These are phyloP conservation scores for Xylaria flabelliformis DNA, from an alignment of 495 filamentous ascomycete genomes.

Conservation along the genomic window DNA sequence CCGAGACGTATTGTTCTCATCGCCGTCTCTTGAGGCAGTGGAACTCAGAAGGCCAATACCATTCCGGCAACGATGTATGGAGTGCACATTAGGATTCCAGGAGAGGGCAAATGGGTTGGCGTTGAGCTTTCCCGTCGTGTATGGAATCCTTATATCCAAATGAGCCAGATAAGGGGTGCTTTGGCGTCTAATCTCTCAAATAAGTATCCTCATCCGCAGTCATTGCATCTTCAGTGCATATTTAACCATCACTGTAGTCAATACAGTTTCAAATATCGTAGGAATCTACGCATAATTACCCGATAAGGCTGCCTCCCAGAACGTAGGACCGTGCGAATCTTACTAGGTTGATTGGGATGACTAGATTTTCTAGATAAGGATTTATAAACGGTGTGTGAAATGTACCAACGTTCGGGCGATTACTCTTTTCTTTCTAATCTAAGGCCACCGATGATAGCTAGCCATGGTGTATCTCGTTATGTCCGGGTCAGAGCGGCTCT, in stretches of 20 bases:
- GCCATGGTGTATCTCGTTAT: neutral
- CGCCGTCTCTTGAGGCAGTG: neutral
- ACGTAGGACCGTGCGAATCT: neutral
- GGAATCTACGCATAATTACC: neutral
- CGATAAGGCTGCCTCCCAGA: neutral
- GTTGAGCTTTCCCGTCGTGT: neutral
- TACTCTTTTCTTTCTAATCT: neutral
- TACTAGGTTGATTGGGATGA: neutral
- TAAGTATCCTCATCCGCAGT: neutral
- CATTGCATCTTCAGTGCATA: neutral
- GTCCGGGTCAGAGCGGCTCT: too few relatives aligned
- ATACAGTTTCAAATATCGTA: neutral
- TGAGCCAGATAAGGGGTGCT: neutral
- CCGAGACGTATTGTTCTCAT: neutral
- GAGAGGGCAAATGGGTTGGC: neutral
- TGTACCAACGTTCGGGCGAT: neutral
- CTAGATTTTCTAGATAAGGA: neutral
- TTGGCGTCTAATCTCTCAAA: neutral
- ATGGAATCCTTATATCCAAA: neutral
- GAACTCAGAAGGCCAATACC: neutral
- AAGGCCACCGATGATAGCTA: neutral
- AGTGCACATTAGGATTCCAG: neutral
- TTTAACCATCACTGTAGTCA: neutral
- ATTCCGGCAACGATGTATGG: neutral
- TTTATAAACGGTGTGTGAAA: neutral